Conservation (phyloP, 768 basidiomycete species). For the Pleurotus platypus region DNA sequence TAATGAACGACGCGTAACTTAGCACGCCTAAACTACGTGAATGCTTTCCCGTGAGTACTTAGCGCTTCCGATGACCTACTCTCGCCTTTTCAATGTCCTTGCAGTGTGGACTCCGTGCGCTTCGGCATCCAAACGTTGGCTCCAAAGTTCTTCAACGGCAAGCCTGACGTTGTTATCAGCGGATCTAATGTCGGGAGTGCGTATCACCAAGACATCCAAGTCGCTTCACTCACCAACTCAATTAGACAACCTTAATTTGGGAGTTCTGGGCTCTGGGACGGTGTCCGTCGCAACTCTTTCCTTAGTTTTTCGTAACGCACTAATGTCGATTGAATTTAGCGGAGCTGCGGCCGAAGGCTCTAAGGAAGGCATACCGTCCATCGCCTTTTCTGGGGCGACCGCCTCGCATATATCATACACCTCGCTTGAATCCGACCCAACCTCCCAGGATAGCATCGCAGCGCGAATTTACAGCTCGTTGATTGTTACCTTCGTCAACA, state of each 20-base stretch:
- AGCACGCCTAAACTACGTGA: constrained; percentile 41
- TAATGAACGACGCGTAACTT: background rate
- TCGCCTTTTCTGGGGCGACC: constrained; percentile 6
- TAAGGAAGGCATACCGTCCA: constrained; percentile 3
- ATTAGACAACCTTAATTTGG: background rate
- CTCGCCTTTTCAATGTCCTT: background rate
- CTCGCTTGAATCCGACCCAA: constrained; percentile 3
- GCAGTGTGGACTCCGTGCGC: constrained; percentile 31
- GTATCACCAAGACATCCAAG: constrained; percentile 3
- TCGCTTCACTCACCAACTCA: too few relatives aligned
- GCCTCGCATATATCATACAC: constrained; percentile 6
- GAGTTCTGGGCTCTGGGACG: constrained; percentile 7
- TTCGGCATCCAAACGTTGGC: constrained; percentile 35
- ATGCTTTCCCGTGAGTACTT: constrained; percentile 32
- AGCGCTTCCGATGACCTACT: background rate
- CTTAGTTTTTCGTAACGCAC: background rate
- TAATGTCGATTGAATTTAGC: background rate
- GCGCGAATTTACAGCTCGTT: constrained; percentile 3
- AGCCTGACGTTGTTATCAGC: constrained; percentile 33
- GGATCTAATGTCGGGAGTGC: constrained; percentile 31
- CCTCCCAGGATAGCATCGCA: constrained; percentile 2
- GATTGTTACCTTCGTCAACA: constrained; percentile 1
- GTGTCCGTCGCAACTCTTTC: background rate
- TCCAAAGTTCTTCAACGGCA: constrained; percentile 26
- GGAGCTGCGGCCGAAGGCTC: constrained; percentile 7